A percentile compares a stretch with the other conserved stretches of the same genome.
phyloP scores from a whole-genome alignment of 495 filamentous ascomycete genomes.

The Lasiosphaeris hirsuta region DNA sequence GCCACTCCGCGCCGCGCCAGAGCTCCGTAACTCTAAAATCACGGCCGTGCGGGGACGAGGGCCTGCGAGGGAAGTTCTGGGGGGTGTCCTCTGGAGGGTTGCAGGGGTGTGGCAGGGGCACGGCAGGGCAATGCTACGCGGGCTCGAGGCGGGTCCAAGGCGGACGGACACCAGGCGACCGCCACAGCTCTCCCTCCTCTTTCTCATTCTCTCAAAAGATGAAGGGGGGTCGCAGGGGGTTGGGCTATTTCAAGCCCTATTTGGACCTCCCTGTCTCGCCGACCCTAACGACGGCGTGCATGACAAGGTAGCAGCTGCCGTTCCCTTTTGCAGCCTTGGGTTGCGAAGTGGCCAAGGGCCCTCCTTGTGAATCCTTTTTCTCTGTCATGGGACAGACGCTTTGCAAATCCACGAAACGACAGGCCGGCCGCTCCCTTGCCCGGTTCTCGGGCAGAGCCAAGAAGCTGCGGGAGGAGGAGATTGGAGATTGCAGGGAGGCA shows the following conservation, averaged over 20 bases:
- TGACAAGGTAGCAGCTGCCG: constrained; percentile 10
- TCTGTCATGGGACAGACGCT: neutral
- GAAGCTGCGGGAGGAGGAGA: constrained; percentile 5
- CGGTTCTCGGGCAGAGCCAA: constrained; percentile 6
- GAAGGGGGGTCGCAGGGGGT: neutral
- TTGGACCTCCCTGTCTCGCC: neutral
- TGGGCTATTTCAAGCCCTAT: constrained; percentile 11
- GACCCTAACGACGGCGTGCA: constrained; percentile 7
- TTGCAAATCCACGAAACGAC: neutral
- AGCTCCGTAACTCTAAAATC: neutral
- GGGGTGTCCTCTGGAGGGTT: too few species aligned
- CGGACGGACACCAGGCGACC: too few species aligned
- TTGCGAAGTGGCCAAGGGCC: constrained; percentile 3
- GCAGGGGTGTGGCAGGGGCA: too few species aligned
- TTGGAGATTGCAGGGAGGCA: neutral
- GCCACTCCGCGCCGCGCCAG: neutral
- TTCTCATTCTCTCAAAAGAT: too few species aligned
- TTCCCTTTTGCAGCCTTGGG: constrained; percentile 1
- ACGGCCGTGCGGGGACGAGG: neutral
- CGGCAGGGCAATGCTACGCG: too few species aligned
- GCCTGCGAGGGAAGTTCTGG: too few species aligned
- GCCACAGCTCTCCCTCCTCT: too few species aligned
- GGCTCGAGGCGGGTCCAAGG: too few species aligned
- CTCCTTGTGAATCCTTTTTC: constrained; percentile 1
- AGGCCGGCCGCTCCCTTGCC: constrained; percentile 2